Evolutionary conservation across 768 basidiomycete genomes (phyloP).

Genomic region (Tephrocybe sp.): DNA sequence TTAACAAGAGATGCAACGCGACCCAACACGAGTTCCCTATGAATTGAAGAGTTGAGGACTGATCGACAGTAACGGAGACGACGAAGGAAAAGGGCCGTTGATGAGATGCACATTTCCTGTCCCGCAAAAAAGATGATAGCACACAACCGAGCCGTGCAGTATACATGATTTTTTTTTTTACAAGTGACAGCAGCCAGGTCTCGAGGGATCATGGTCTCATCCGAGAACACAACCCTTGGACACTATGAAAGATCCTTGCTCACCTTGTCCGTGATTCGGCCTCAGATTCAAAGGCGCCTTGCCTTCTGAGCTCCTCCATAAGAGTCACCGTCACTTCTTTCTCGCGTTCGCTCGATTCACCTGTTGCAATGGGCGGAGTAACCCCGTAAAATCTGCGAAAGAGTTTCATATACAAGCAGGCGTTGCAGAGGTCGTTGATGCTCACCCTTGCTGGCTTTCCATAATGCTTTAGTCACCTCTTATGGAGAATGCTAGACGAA

Average conservation of each 20-base stretch:
- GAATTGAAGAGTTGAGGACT: conserved; percentile 18
- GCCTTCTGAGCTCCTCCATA: conserved; percentile 86
- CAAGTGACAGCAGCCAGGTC: conserved; percentile 4
- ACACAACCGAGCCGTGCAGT: conserved; percentile 3
- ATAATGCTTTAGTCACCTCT: background rate
- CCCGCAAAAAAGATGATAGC: conserved; percentile 4
- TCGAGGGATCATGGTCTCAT: conserved; percentile 13
- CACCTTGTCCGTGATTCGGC: conserved; percentile 88
- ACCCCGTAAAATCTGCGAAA: conserved; percentile 70
- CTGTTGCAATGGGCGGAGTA: conserved; percentile 80
- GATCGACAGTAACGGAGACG: conserved; percentile 4
- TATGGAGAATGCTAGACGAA: background rate
- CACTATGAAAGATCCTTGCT: conserved; percentile 29
- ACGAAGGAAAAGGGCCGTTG: conserved; percentile 6
- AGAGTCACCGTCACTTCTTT: conserved; percentile 81
- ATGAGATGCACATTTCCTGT: conserved; percentile 11
- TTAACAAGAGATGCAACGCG: conserved; percentile 88
- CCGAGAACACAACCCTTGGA: conserved; percentile 1
- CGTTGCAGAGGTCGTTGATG: conserved; percentile 14
- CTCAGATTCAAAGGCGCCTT: conserved; percentile 88
- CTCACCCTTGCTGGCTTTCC: conserved; percentile 26
- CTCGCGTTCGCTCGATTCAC: conserved; percentile 74
- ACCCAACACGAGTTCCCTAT: conserved; percentile 91
- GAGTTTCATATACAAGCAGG: conserved; percentile 2
- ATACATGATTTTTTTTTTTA: conserved; percentile 1